Evolutionary conservation across 108 stramenopile genomes (phyloP), one percentile per base, ranked within the genome.

Genomic region (Skeletonema costatum): DNA sequence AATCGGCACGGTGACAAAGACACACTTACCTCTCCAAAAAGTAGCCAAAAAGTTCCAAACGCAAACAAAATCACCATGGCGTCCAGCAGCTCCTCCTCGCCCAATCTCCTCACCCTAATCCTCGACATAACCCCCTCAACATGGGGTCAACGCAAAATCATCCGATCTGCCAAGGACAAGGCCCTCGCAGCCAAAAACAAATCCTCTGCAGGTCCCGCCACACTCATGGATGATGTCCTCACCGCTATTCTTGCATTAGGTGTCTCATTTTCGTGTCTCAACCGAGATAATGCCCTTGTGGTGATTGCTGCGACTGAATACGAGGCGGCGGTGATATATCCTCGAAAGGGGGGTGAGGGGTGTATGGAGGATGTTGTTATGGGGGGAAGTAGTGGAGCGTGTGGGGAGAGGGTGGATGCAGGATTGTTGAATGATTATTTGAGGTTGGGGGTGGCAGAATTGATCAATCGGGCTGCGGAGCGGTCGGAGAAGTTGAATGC

Each of bases 121-220:
- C 13, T 95, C 12, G 94, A 95, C 69, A 86, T 89, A 35, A 78
- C 90, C 33, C 92, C 94, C 39, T 73, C 90, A 8, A 88, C 89
- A 9, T 95, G 94, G 94, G 85, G 89, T 14, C 81, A 90, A 41
- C 86, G 90, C 16, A 78, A 86, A 9, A 19, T 88, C 44, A 63
- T 68, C 38, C 86, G 89, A 30, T 70, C 74, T 1, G 83, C 86
- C 33, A 75, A 67, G 33, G 92, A 92, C 72, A 86, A 86, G 74
- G 69, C 73, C 16, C 81, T 90, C 4, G 21, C 59, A 12, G 77
- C 87, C 30, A 77, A 78, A 31, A 76, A 78, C 31, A 92, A 93
- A 75, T 58, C 79, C 13, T 90, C 90, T 60, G 69, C 83, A 10
- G 94, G 94, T 17, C 94, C 94, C 7, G 89, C 87, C 32, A 87